These are phyloP conservation scores for Aquilaria agallochum DNA, from an alignment of 441 rosid genomes.

Conservation along the genomic window DNA sequence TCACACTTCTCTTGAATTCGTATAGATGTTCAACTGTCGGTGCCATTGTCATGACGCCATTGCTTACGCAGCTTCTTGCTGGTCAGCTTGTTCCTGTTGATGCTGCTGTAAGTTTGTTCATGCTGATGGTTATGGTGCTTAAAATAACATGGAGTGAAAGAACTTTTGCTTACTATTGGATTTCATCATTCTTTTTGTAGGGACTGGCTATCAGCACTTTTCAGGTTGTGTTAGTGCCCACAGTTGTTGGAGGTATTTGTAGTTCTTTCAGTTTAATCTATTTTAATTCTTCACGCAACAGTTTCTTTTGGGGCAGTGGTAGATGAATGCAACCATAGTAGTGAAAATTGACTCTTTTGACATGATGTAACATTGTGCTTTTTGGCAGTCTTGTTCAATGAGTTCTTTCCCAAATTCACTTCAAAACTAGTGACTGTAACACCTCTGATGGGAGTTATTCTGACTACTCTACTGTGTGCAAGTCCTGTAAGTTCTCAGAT, in stretches of 20 bases:
- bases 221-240: conserved; percentile 92
- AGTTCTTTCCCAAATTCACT: conserved; percentile 89
- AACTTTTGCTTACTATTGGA: too few species aligned
- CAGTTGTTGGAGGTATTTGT: conserved; percentile 69
- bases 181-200: conserved; percentile 29
- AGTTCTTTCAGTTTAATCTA: background rate
- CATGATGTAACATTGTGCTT: conserved; percentile 12
- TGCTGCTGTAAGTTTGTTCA: conserved; percentile 60
- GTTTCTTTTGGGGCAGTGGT: too few species aligned
- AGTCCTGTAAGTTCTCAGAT: conserved; percentile 69
- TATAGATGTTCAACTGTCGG: conserved; percentile 93
- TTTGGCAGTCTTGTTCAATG: conserved; percentile 76
- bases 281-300: too few species aligned
- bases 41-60: conserved; percentile 96
- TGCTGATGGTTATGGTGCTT: background rate
- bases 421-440: conserved; percentile 71
- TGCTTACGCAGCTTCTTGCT: conserved; percentile 94
- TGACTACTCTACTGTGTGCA: conserved; percentile 90
- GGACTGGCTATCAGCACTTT: conserved; percentile 94
- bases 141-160: too few species aligned
- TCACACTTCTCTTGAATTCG: conserved; percentile 14
- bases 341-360: background rate
- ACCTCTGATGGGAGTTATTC: conserved; percentile 90
- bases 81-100: conserved; percentile 99
- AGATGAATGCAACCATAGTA: too few species aligned